Percentiles rank a stretch among this genome's conserved stretches.
These are phyloP conservation scores for Exophiala calicioides DNA, from an alignment of 2,329 filamentous ascomycete species.

Conservation along the genomic window DNA sequence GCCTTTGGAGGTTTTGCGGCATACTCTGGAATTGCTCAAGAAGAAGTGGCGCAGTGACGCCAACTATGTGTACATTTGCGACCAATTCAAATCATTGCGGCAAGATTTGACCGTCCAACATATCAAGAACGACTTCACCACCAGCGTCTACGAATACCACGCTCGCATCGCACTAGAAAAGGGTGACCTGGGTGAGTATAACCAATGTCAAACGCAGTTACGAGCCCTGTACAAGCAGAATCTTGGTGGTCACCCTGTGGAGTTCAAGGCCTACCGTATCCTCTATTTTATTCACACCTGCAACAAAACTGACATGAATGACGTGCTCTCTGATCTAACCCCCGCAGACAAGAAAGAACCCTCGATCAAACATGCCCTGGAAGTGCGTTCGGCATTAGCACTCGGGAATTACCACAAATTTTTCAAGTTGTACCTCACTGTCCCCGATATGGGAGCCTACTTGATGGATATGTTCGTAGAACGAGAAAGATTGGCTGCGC, in stretches of 20 bases:
- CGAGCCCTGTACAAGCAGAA: constrained; percentile 85
- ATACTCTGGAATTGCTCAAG: constrained; percentile 85
- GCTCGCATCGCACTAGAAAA: constrained; percentile 96
- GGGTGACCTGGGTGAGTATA: constrained; percentile 99
- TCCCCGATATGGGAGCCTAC: constrained; percentile 95
- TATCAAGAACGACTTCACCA: constrained; percentile 94
- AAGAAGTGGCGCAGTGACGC: constrained; percentile 91
- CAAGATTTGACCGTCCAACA: constrained; percentile 98
- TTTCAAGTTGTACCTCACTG: constrained; percentile 92
- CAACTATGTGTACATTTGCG: constrained; percentile 97
- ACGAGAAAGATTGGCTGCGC: constrained; percentile 84
- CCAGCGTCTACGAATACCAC: constrained; percentile 95
- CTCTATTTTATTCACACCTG: constrained; percentile 99
- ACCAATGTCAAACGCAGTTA: constrained; percentile 98
- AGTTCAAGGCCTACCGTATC: constrained; percentile 99
- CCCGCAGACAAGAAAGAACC: constrained; percentile 85
- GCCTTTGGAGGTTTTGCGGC: constrained; percentile 74
- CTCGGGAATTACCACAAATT: constrained; percentile 97
- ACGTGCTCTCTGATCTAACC: constrained; percentile 98
- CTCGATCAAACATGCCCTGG: constrained; percentile 85
- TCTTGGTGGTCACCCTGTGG: constrained; percentile 83
- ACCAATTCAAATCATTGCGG: constrained; percentile 97
- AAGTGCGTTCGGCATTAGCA: constrained; percentile 86
- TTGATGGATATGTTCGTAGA: constrained; percentile 99
- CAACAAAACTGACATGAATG: constrained; percentile 97